These are phyloP conservation scores for Fraxinus floribunda DNA, from an alignment of 305 asterid genomes.

Conservation along the genomic window DNA sequence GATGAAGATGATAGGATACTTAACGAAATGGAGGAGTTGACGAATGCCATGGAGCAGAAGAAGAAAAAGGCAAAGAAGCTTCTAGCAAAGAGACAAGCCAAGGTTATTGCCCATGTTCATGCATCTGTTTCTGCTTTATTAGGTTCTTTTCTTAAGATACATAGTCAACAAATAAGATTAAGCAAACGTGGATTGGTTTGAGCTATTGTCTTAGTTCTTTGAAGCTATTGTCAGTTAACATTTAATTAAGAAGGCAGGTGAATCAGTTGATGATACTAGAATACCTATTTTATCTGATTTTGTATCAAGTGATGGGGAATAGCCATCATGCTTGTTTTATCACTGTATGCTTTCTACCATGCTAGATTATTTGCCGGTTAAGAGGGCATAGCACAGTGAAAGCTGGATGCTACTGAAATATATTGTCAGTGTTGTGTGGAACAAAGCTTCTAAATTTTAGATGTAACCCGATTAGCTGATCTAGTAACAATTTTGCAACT, in stretches of 20 bases:
- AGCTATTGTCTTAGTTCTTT: neutral
- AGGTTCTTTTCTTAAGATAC: neutral
- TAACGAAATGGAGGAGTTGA: constrained; percentile 81
- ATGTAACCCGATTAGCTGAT: neutral
- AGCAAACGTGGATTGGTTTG: neutral
- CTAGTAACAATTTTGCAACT: neutral
- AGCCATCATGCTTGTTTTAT: neutral
- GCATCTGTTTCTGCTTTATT: neutral
- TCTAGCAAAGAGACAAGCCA: constrained; percentile 64
- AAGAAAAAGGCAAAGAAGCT: constrained; percentile 71
- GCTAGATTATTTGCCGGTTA: neutral
- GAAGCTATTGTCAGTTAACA: neutral
- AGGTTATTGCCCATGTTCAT: constrained; percentile 43
- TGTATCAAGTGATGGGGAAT: neutral
- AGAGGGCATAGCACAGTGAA: neutral
- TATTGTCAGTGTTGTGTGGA: neutral
- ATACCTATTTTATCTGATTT: neutral
- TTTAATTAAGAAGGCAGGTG: neutral
- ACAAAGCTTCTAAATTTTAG: neutral
- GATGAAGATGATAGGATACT: constrained; percentile 73
- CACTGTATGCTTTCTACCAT: neutral
- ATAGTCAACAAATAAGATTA: neutral
- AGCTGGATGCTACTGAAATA: neutral
- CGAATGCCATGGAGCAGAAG: constrained; percentile 73
- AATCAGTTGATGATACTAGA: neutral